Evolutionary conservation across 1,284 basidiomycete species (phyloP).

Genomic region (Marasmius tenuissimus): DNA sequence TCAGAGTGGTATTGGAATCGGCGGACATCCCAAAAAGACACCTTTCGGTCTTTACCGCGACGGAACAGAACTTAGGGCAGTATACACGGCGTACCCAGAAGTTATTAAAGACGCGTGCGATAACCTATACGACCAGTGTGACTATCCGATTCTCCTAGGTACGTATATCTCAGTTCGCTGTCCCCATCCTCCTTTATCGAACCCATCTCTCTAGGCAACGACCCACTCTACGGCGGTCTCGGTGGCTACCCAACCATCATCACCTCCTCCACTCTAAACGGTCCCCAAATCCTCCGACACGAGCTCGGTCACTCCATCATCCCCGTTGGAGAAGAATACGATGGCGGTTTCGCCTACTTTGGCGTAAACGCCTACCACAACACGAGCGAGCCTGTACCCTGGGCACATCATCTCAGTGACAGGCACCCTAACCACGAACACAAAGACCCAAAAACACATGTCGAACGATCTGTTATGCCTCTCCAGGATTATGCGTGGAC

Average conservation of each 20-base stretch:
- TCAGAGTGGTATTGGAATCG: slow-evolving; percentile 76
- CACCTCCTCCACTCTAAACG: slow-evolving; percentile 78
- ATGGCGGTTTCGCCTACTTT: slow-evolving; percentile 77
- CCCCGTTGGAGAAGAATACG: slow-evolving; percentile 83
- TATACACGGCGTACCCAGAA: slow-evolving; percentile 72
- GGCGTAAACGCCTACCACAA: slow-evolving; percentile 68
- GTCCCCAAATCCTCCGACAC: slow-evolving; percentile 76
- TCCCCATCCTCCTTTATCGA: background rate
- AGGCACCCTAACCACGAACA: slow-evolving; percentile 27
- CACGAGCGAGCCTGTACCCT: slow-evolving; percentile 49
- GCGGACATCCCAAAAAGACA: slow-evolving; percentile 71
- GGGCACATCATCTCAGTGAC: slow-evolving; percentile 69
- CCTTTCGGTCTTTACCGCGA: slow-evolving; percentile 78
- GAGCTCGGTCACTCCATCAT: slow-evolving; percentile 85
- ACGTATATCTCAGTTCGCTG: slow-evolving; percentile 16
- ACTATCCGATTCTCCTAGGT: slow-evolving; percentile 81
- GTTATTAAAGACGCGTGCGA: slow-evolving; percentile 70
- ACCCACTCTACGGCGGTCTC: slow-evolving; percentile 79
- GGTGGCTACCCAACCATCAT: slow-evolving; percentile 86
- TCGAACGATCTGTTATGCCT: slow-evolving; percentile 76
- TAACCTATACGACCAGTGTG: slow-evolving; percentile 64
- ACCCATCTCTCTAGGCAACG: slow-evolving; percentile 55
- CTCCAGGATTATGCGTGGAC: slow-evolving; percentile 78
- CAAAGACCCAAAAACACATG: too few species aligned
- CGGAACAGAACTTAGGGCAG: slow-evolving; percentile 75